Base-by-base conservation (phyloP, 805 yeast species). In the Metschnikowia santaceciliae region DNA sequence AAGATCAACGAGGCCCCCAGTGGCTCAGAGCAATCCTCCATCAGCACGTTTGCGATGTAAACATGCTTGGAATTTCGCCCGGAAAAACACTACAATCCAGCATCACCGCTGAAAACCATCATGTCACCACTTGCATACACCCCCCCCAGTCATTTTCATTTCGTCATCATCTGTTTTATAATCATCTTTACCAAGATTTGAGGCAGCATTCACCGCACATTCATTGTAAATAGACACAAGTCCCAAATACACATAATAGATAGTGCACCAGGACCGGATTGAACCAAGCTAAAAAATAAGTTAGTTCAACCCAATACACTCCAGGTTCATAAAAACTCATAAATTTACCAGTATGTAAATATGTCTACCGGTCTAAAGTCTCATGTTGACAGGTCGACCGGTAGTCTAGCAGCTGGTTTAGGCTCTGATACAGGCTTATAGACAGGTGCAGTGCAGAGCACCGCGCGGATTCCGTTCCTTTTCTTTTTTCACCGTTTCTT, bases 1-100 rank as follows among this genome's bases (percentile, higher is more conserved):
- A 82, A 79, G 65, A 80, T 87, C 53, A 75, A 77, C 58, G 68
- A 68, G 53, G 65, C 68, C 15, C 75, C 75, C 10, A 35, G 47
- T 22, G 40, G 47, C 17, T 42, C 50, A 20, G 47, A 39, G 38
- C 46, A 47, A 20, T 43, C 47, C 32, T 42, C 47, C 15, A 26
- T 44, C 33, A 23, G 13, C 40, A 44, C 47, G 32, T 36, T 44
- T 36, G 23, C 44, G 17, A 33, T 37, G 47, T 51, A 46, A 41
- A 20, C 30, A 32, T 20, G 40, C 40, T 6, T 20, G 26, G 26
- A 20, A 20, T 37, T 17, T 4, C 5, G 14, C 26, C 26, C 11
- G 30, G 32, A n/a, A 13, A 22, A 6, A 40, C 22, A 20, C 43
- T 15, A 26, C 30, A 14, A 26, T 30, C 34, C 20, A 26, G 22